phyloP scores from a whole-genome alignment of 2,329 filamentous ascomycete species.

The Cladosporium phlei region DNA sequence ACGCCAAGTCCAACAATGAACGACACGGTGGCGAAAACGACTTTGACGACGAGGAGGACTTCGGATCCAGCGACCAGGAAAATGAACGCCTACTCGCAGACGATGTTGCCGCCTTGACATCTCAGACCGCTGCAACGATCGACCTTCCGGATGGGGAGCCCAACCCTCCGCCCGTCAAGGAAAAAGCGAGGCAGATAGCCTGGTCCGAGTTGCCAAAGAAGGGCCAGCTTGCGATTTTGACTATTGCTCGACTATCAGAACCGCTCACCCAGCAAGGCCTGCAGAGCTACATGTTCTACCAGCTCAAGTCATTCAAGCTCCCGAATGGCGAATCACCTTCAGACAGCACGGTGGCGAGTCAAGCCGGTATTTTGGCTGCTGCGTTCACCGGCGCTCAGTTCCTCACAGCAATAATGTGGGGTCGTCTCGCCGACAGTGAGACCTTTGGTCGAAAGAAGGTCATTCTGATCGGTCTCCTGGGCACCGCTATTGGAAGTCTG shows the following conservation, averaged over 20 bases:
- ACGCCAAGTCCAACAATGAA: neutral
- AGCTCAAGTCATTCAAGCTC: constrained; percentile 66
- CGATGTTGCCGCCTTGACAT: constrained; percentile 12
- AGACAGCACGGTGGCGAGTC: constrained; percentile 64
- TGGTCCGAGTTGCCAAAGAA: constrained; percentile 74
- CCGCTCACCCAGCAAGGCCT: constrained; percentile 75
- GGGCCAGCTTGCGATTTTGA: constrained; percentile 71
- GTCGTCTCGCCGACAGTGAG: constrained; percentile 61
- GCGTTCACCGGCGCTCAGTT: constrained; percentile 81
- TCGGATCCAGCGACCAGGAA: constrained; percentile 9
- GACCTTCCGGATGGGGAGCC: constrained; percentile 18
- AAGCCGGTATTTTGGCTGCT: constrained; percentile 72
- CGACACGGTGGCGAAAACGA: neutral
- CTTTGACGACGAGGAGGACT: neutral
- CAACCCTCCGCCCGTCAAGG: constrained; percentile 12
- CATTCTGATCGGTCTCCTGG: constrained; percentile 68
- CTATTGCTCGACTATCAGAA: constrained; percentile 73
- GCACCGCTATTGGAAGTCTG: constrained; percentile 61
- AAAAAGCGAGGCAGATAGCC: constrained; percentile 49
- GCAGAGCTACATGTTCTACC: constrained; percentile 80
- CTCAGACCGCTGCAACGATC: neutral
- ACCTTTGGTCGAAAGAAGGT: constrained; percentile 67
- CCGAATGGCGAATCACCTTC: constrained; percentile 41
- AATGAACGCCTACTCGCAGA: constrained; percentile 18
- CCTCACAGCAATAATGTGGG: constrained; percentile 77